Percentiles rank a stretch among this genome's conserved stretches.
Evolutionary conservation across 2,329 filamentous ascomycete species (phyloP).

Genomic region (Ophiognomonia clavigignenti-juglandacearum): DNA sequence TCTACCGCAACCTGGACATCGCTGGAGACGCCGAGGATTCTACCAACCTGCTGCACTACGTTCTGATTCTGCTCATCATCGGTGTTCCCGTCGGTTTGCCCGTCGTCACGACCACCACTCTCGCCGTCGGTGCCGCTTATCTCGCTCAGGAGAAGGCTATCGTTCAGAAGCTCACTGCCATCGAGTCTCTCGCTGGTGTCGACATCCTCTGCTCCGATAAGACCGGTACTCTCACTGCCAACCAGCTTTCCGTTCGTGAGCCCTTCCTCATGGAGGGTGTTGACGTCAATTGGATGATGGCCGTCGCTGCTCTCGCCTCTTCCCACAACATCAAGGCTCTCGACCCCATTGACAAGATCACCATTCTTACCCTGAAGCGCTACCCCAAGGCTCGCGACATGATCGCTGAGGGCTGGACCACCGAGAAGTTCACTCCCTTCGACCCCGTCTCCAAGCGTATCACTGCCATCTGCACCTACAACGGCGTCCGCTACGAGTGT

Average conservation of each 20-base stretch:
- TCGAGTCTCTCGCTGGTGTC: slow-evolving; percentile 71
- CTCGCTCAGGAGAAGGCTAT: slow-evolving; percentile 74
- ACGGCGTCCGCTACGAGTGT: slow-evolving; percentile 66
- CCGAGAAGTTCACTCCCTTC: slow-evolving; percentile 72
- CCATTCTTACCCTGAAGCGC: slow-evolving; percentile 68
- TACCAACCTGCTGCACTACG: slow-evolving; percentile 63
- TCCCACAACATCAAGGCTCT: slow-evolving; percentile 76
- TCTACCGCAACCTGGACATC: slow-evolving; percentile 67
- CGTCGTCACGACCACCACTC: slow-evolving; percentile 72
- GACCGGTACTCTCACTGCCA: slow-evolving; percentile 71
- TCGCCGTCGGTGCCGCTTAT: slow-evolving; percentile 73
- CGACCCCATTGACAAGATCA: slow-evolving; percentile 76
- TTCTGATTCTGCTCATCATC: slow-evolving; percentile 67
- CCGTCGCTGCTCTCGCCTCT: slow-evolving; percentile 69
- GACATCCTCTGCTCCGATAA: slow-evolving; percentile 79
- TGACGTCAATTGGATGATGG: slow-evolving; percentile 83
- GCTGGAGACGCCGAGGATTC: slow-evolving; percentile 52
- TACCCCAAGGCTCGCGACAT: slow-evolving; percentile 76
- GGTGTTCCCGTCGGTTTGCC: slow-evolving; percentile 77
- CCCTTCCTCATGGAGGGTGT: slow-evolving; percentile 72
- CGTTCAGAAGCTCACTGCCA: slow-evolving; percentile 74
- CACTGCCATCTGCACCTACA: slow-evolving; percentile 63
- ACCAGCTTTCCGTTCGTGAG: slow-evolving; percentile 72
- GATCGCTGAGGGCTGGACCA: slow-evolving; percentile 68
- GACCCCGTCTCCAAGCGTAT: slow-evolving; percentile 79